phyloP scores from a whole-genome alignment of 1,284 basidiomycete species.

The Cystobasidium slooffiae region DNA sequence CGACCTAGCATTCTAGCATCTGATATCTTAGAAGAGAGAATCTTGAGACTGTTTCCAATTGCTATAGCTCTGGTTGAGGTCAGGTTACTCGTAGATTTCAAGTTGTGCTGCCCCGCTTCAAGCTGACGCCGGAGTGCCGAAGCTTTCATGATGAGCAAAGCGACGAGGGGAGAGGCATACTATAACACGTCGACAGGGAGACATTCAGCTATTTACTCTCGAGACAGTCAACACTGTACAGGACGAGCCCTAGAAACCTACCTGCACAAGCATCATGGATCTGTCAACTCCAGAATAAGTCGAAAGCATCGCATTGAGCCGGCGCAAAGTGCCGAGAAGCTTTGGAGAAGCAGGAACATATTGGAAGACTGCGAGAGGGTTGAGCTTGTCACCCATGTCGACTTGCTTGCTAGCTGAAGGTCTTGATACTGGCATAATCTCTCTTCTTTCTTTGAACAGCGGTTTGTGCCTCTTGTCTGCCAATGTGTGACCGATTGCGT shows the following conservation, averaged over 20 bases:
- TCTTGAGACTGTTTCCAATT: slow-evolving; percentile 46
- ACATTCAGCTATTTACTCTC: background rate
- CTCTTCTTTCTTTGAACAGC: no score
- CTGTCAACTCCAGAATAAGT: slow-evolving; percentile 50
- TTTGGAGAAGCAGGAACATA: slow-evolving; percentile 45
- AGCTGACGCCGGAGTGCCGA: slow-evolving; percentile 13
- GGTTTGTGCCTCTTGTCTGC: no score
- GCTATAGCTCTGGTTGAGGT: slow-evolving; percentile 44
- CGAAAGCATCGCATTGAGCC: slow-evolving; percentile 48
- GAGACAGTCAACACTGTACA: background rate
- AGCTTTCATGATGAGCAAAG: slow-evolving; percentile 1
- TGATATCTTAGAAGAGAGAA: slow-evolving; percentile 47
- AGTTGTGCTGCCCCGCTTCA: slow-evolving; percentile 18
- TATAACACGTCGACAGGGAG: background rate
- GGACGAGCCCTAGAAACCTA: slow-evolving; percentile 11
- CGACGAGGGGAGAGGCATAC: slow-evolving; percentile 27
- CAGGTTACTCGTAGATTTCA: slow-evolving; percentile 35
- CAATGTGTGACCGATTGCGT: no score
- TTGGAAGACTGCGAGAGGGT: slow-evolving; percentile 30
- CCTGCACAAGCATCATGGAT: slow-evolving; percentile 51
- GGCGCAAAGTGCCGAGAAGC: slow-evolving; percentile 44
- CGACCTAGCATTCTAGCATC: slow-evolving; percentile 51
- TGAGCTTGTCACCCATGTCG: slow-evolving; percentile 15
- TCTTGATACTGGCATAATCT: slow-evolving; percentile 6
- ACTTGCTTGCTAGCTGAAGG: slow-evolving; percentile 2